Evolutionary conservation across 2,329 filamentous ascomycete species (phyloP).

Genomic region (Fusarium sp.): DNA sequence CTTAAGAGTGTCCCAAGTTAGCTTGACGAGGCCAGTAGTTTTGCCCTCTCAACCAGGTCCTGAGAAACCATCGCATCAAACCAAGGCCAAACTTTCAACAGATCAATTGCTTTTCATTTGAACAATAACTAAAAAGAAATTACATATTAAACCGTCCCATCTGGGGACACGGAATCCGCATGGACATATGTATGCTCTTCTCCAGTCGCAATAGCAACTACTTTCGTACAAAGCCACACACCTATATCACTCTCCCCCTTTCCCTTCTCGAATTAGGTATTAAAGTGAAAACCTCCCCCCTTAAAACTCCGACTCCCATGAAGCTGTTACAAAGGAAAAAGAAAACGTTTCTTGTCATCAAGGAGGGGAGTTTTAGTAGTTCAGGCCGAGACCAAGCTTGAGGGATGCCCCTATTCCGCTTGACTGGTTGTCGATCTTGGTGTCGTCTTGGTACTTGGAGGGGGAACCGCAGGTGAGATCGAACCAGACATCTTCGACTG

Average conservation of each 20-base stretch:
- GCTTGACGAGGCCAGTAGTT: no score
- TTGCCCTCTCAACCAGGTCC: background rate
- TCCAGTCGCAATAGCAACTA: background rate
- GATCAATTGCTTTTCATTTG: conserved; percentile 19
- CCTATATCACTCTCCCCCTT: conserved; percentile 12
- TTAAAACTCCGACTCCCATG: conserved; percentile 25
- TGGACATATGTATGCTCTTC: conserved; percentile 8
- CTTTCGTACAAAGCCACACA: conserved; percentile 6
- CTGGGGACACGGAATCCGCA: conserved; percentile 1
- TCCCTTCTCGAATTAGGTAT: conserved; percentile 31
- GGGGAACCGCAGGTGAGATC: conserved; percentile 53
- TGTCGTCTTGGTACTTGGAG: conserved; percentile 5
- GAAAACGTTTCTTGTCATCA: conserved; percentile 7
- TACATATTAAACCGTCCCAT: conserved; percentile 23
- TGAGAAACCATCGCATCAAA: no score
- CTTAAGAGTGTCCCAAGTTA: background rate
- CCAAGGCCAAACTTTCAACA: background rate
- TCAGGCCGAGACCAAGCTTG: conserved; percentile 11
- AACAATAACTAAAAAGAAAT: conserved; percentile 21
- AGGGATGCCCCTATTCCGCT: background rate
- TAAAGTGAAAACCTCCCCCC: conserved; percentile 11
- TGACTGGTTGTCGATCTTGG: conserved; percentile 3
- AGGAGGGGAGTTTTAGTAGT: background rate
- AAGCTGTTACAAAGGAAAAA: conserved; percentile 32
- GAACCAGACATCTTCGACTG: conserved; percentile 49